Evolutionary conservation across 2,329 filamentous ascomycete species (phyloP), one percentile per base, ranked within the genome.

Genomic region (Biscogniauxia marginata): DNA sequence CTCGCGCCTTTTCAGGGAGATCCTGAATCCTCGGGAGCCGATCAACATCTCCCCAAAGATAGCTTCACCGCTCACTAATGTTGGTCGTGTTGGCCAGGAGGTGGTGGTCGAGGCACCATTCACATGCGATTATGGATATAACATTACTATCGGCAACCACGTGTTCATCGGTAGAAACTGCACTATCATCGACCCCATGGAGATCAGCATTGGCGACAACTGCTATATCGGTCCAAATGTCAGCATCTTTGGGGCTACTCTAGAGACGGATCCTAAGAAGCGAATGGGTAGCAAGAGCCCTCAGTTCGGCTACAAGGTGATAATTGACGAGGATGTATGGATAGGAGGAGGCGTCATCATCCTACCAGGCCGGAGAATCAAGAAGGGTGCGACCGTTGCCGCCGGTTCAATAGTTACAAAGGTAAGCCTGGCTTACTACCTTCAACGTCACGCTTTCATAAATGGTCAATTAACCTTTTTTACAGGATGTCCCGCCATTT

Each of bases 101-200:
- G 88, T 90, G 4, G 80, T 87, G 45, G 89, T 99, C 22, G 91
- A 96, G 67, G 86, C 90, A 2, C 93, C 93, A 0, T 98, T 99
- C 72, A 87, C 82, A 48, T 97, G 93, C 71, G 92, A 97, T 67
- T 97, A 97, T 68, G 95, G 95, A 0, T 98, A 96, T 76, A 98
- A 99, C 71, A 89, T 98, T 65, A 83, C 84, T 49, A 89, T 99
- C 63, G 93, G 90, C 11, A 88, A 93, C 64, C 87, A 95, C 61
- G 91, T 96, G 2, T 84, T 87, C 54, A 89, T 99, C 63, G 90
- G 89, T 18, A 84, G 90, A 54, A 89, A 91, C 67, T 97, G 93
- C 73, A 87, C 86, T 22, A 88, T 98, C 68, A 85, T 93, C 54
- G 95, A 99, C 70, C 87, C 92, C n/a, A 89, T 87, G 70, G 82